Conservation (phyloP, 1,139 yeast species). For the Yamadazyma membranifaciens region DNA sequence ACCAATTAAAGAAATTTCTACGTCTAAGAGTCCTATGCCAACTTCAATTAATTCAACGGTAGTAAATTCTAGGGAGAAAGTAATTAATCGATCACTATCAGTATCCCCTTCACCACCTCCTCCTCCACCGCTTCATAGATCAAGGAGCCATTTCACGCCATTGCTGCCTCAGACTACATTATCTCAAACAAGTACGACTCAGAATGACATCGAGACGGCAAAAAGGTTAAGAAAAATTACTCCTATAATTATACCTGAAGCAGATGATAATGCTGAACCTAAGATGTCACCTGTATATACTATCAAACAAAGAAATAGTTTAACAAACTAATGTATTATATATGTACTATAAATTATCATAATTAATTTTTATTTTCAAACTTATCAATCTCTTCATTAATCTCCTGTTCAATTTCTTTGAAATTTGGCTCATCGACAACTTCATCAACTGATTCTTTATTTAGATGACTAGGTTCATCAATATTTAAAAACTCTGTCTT, state of each 20-base stretch:
- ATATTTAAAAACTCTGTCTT: slow-evolving; percentile 11
- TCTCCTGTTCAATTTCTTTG: slow-evolving; percentile 13
- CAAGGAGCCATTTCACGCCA: not conserved
- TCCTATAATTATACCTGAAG: slow-evolving; percentile 40
- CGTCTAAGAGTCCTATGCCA: not conserved
- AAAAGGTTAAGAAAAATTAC: slow-evolving; percentile 35
- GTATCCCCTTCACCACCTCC: slow-evolving; percentile 5
- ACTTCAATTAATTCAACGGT: not conserved
- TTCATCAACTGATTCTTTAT: slow-evolving; percentile 8
- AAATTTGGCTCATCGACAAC: slow-evolving; percentile 13
- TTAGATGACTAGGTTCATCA: slow-evolving; percentile 4
- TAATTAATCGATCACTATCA: not conserved
- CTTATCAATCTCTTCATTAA: slow-evolving; percentile 19
- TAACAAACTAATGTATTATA: slow-evolving; percentile 4
- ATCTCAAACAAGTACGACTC: slow-evolving; percentile 1
- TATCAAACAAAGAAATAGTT: slow-evolving; percentile 23
- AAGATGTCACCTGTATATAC: slow-evolving; percentile 33
- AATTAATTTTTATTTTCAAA: slow-evolving; percentile 10
- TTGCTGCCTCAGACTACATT: not conserved
- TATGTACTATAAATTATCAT: slow-evolving; percentile 8
- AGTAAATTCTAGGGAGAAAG: not conserved
- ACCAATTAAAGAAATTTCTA: not conserved
- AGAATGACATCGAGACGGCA: slow-evolving; percentile 33
- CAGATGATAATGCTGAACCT: slow-evolving; percentile 31
- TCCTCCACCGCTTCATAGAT: slow-evolving; percentile 4